These are phyloP conservation scores for Sugiyamaella floridensis DNA, from an alignment of 805 yeast species.

Conservation along the genomic window DNA sequence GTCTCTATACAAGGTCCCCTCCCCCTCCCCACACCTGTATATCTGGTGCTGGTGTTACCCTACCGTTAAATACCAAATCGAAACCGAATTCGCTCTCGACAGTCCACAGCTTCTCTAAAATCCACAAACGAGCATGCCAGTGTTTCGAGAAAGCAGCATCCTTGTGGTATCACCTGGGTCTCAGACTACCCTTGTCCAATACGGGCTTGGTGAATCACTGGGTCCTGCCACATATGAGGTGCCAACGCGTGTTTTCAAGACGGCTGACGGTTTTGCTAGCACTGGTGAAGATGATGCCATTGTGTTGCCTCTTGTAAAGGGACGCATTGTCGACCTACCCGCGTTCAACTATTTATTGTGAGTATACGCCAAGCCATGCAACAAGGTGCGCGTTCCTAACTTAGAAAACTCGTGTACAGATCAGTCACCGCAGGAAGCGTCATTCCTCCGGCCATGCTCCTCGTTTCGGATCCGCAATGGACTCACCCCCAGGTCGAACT, in stretches of 20 bases:
- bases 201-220: conserved; percentile 68
- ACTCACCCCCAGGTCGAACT: conserved; percentile 58
- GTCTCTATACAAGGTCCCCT: no score
- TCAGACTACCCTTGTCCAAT: conserved; percentile 60
- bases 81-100: no score
- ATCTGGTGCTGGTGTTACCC: no score
- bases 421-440: conserved; percentile 37
- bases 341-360: conserved; percentile 62
- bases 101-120: neutral
- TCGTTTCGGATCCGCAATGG: conserved; percentile 66
- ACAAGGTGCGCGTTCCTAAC: conserved; percentile 40
- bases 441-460: conserved; percentile 55
- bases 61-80: no score
- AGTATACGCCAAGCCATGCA: neutral
- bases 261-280: conserved; percentile 32
- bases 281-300: conserved; percentile 37
- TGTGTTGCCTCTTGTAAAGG: conserved; percentile 57
- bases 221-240: conserved; percentile 68
- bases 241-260: conserved; percentile 67
- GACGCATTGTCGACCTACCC: conserved; percentile 56
- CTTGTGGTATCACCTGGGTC: conserved; percentile 71
- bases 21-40: no score
- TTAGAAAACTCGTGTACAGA: conserved; percentile 37
- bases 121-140: conserved; percentile 21
- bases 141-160: conserved; percentile 35